phyloP scores from a whole-genome alignment of 345 rosid genomes.

The Sisymbrium irio region DNA sequence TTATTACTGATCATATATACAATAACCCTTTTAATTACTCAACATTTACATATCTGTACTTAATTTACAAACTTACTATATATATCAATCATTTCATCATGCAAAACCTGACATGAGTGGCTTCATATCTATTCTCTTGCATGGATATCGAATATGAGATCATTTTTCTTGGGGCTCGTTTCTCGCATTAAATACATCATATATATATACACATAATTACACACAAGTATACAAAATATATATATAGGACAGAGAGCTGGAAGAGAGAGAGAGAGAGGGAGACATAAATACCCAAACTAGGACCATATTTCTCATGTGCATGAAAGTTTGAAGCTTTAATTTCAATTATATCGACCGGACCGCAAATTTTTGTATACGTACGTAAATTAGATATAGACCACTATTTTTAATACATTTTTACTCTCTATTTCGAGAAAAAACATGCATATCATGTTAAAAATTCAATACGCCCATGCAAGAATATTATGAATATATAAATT shows the following conservation, averaged over 20 bases:
- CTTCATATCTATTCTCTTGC: constrained; percentile 25
- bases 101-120: constrained; percentile 28
- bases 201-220: neutral
- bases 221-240: constrained; percentile 7
- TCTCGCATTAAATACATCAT: constrained; percentile 9
- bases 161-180: constrained; percentile 27
- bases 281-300: constrained; percentile 20
- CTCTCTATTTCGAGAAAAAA: neutral
- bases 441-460: neutral
- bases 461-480: neutral
- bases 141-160: constrained; percentile 21
- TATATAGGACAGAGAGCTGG: constrained; percentile 6
- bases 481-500: neutral
- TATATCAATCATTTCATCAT: constrained; percentile 28
- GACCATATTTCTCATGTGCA: constrained; percentile 26
- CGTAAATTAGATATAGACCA: neutral
- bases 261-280: neutral
- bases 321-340: constrained; percentile 30
- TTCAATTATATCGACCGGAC: neutral
- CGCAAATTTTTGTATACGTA: neutral
- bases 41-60: neutral
- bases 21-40: constrained; percentile 12
- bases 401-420: neutral
- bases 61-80: constrained; percentile 7
- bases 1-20: constrained; percentile 5